A percentile compares a stretch with the other conserved stretches of the same genome.
phyloP scores from a whole-genome alignment of 805 yeast genomes.

The Myxozyma monticola region DNA sequence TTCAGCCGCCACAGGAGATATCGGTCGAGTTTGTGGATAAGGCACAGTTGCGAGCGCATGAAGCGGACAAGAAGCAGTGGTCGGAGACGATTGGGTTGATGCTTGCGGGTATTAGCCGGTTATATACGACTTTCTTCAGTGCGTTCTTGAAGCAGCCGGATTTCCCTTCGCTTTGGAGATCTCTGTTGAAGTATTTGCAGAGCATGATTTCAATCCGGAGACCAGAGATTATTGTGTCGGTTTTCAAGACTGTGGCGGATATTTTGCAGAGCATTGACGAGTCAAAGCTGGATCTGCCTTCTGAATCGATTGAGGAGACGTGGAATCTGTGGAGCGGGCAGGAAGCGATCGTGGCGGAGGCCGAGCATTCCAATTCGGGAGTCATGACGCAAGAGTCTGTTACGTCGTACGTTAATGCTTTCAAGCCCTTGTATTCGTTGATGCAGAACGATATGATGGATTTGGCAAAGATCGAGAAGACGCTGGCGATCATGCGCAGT shows the following conservation, averaged over 20 bases:
- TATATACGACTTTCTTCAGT: conserved; percentile 55
- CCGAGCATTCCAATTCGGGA: conserved; percentile 40
- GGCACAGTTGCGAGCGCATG: conserved; percentile 30
- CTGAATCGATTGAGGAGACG: conserved; percentile 20
- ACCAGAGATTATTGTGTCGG: conserved; percentile 54
- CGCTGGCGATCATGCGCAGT: conserved; percentile 61
- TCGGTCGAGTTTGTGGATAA: conserved; percentile 19
- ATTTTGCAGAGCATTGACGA: conserved; percentile 42
- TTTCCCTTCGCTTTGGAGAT: conserved; percentile 53
- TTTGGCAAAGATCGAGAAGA: conserved; percentile 46
- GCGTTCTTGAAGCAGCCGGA: conserved; percentile 38
- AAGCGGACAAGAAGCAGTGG: conserved; percentile 44
- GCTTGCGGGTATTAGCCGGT: conserved; percentile 62
- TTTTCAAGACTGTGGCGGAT: conserved; percentile 56
- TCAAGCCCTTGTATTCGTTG: conserved; percentile 53
- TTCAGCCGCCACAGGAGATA: conserved; percentile 27
- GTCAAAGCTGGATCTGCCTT: conserved; percentile 14
- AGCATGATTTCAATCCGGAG: conserved; percentile 46
- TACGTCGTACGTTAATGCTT: conserved; percentile 60
- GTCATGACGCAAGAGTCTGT: conserved; percentile 47
- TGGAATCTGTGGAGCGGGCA: conserved; percentile 47
- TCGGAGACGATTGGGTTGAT: conserved; percentile 64
- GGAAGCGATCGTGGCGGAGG: conserved; percentile 21
- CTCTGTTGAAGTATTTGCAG: conserved; percentile 52
- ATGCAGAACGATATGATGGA: conserved; percentile 38